Evolutionary conservation across 2,329 filamentous ascomycete genomes (phyloP), one percentile per base, ranked within the genome.

Genomic region (Fusarium tjaetaba): DNA sequence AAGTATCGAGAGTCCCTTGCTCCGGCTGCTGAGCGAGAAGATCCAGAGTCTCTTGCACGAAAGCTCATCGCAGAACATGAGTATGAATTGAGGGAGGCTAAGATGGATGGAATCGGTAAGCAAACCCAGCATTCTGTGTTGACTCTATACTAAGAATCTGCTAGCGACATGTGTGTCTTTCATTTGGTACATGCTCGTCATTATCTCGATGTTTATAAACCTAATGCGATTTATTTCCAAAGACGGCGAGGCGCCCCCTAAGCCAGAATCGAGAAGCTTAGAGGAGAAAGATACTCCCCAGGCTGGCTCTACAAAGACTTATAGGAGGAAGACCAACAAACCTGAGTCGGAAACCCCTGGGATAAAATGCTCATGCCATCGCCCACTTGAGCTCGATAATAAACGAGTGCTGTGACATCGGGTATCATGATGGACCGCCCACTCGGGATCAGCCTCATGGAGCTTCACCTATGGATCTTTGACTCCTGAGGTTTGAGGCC

Each of bases 101-200:
- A 9, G 14, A 14, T 2, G 4, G 34, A 41, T 28, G 24, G 51
- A 30, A 4, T 13, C 15, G 34, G 51, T 41, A 55, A 55, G 51
- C 11, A 55, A 41, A 18, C 15, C 7, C 11, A 30, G 24, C 20
- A n/a, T 41, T 30, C 24, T 14, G 26, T 41, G 28, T 41, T 7
- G 22, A 26, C 22, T 28, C 51, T 14, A 18, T 41, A 18, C 51
- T 55, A 55, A 55, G 20, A 55, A 28, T 55, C 20, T 41, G 13
- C 51, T n/a, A 55, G 51, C 4, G 7, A 10, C 4, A 16, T 16
- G 7, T 16, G 5, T 18, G 7, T 4, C 1, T 28, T 11, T 7
- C 34, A 14, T 13, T 1, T 22, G n/a, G 2, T 10, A 2, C 24
- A 18, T 10, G 10, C 13, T 30, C 4, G 9, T 14, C 1, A n/a